Conservation (phyloP, 495 filamentous ascomycete genomes). For the Aspergillus homomorphus region DNA sequence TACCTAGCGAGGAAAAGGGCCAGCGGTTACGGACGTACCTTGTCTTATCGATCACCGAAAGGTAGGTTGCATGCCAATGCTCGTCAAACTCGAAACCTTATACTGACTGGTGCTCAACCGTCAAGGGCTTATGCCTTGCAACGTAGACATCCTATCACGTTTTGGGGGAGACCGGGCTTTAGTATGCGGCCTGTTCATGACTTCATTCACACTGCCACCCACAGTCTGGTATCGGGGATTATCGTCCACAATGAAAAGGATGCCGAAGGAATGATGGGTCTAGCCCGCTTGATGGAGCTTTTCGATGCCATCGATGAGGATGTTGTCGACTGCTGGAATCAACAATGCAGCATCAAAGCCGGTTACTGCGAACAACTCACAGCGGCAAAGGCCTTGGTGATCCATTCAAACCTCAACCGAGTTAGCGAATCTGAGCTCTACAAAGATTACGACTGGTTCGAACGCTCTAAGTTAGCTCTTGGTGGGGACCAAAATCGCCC, state of each 20-base stretch:
- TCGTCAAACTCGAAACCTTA: neutral
- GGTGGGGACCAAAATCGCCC: conserved; percentile 31
- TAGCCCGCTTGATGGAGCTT: conserved; percentile 40
- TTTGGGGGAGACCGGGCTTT: conserved; percentile 36
- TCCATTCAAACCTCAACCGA: conserved; percentile 33
- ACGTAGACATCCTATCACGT: conserved; percentile 40
- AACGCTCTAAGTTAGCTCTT: conserved; percentile 35
- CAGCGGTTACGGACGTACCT: conserved; percentile 48
- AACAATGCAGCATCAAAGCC: conserved; percentile 32
- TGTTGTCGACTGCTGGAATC: conserved; percentile 43
- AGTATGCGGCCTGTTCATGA: conserved; percentile 39
- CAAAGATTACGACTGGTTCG: conserved; percentile 66
- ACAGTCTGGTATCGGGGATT: conserved; percentile 41
- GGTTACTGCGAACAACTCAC: conserved; percentile 37
- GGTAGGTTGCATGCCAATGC: conserved; percentile 25
- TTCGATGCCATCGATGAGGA: conserved; percentile 45
- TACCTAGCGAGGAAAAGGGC: conserved; percentile 45
- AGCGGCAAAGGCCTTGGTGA: conserved; percentile 33
- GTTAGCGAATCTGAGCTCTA: conserved; percentile 33
- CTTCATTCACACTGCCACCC: conserved; percentile 38
- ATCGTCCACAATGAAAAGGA: conserved; percentile 46
- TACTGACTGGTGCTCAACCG: neutral
- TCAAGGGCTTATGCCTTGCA: conserved; percentile 73
- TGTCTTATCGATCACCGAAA: conserved; percentile 60
- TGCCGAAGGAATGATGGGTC: conserved; percentile 43